These are phyloP conservation scores for Crithidia sp. DNA, from an alignment of 208 protist species.

Conservation along the genomic window DNA sequence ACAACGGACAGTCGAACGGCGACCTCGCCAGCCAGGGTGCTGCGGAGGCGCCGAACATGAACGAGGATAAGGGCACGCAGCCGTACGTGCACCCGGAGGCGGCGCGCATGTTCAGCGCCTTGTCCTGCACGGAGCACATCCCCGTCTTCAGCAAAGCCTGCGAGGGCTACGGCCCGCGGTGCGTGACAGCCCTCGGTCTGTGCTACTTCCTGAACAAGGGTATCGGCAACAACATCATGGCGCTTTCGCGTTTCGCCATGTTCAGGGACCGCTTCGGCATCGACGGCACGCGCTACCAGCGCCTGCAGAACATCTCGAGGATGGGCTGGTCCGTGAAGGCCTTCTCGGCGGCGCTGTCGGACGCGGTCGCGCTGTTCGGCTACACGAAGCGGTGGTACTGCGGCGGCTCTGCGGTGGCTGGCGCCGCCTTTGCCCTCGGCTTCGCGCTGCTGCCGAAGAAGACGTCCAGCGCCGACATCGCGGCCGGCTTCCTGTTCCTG, in stretches of 20 bases:
- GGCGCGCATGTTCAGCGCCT: neutral
- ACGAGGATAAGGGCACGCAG: neutral
- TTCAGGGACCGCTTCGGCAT: slow-evolving; percentile 45
- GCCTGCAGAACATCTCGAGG: slow-evolving; percentile 37
- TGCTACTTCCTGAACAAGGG: slow-evolving; percentile 58
- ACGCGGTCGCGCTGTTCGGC: slow-evolving; percentile 51
- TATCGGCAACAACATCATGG: slow-evolving; percentile 44
- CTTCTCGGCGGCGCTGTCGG: slow-evolving; percentile 52
- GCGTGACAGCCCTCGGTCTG: slow-evolving; percentile 33
- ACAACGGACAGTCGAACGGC: too few species aligned
- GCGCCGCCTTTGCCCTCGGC: slow-evolving; percentile 32
- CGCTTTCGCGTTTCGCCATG: slow-evolving; percentile 43
- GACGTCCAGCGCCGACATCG: slow-evolving; percentile 27
- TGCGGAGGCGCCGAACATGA: neutral
- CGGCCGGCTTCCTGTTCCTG: slow-evolving; percentile 49
- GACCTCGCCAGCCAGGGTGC: too few species aligned
- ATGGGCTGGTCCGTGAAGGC: slow-evolving; percentile 70
- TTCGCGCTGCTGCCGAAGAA: slow-evolving; percentile 44
- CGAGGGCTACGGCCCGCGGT: slow-evolving; percentile 46
- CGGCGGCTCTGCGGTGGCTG: slow-evolving; percentile 39
- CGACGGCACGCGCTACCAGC: slow-evolving; percentile 45
- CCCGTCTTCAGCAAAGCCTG: slow-evolving; percentile 42
- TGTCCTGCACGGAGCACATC: slow-evolving; percentile 5
- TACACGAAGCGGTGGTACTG: slow-evolving; percentile 77
- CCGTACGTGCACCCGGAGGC: slow-evolving; percentile 38